Conservation (phyloP, 2,329 filamentous ascomycete genomes). For the Penicillium sp. region DNA sequence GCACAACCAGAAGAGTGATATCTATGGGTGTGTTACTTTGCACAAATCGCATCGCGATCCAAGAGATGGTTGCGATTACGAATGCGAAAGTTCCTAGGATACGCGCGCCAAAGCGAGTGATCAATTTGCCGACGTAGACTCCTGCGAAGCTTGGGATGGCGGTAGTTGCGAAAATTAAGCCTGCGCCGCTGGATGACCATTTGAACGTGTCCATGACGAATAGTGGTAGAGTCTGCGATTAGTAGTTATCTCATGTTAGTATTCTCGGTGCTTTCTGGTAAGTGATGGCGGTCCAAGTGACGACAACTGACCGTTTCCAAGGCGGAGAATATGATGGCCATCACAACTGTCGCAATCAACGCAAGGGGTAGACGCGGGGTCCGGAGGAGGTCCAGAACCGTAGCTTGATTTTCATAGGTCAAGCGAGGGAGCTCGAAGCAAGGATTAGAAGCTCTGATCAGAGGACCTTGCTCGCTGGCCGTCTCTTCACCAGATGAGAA, state of each 20-base stretch:
- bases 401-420: slow-evolving; percentile 39
- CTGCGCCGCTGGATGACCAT: slow-evolving; percentile 63
- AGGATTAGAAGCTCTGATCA: slow-evolving; percentile 24
- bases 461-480: slow-evolving; percentile 17
- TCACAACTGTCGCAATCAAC: slow-evolving; percentile 54
- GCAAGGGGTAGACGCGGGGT: slow-evolving; percentile 53
- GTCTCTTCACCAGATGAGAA: slow-evolving; percentile 10
- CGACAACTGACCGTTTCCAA: slow-evolving; percentile 54
- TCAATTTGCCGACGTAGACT: slow-evolving; percentile 20
- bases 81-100: slow-evolving; percentile 64
- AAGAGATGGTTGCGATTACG: slow-evolving; percentile 60
- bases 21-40: slow-evolving; percentile 60
- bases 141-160: slow-evolving; percentile 24
- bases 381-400: slow-evolving; percentile 20
- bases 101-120: slow-evolving; percentile 63
- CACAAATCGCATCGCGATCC: slow-evolving; percentile 70
- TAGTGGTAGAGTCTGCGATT: slow-evolving; percentile 57
- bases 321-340: slow-evolving; percentile 59
- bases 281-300: not conserved
- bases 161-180: slow-evolving; percentile 61
- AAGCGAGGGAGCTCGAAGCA: slow-evolving; percentile 22
- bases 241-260: not conserved
- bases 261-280: not conserved
- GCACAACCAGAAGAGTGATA: slow-evolving; percentile 67
- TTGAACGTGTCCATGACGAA: slow-evolving; percentile 61